Conservation (phyloP, 139 green algal species). For the Pedinophyceae sp. region DNA sequence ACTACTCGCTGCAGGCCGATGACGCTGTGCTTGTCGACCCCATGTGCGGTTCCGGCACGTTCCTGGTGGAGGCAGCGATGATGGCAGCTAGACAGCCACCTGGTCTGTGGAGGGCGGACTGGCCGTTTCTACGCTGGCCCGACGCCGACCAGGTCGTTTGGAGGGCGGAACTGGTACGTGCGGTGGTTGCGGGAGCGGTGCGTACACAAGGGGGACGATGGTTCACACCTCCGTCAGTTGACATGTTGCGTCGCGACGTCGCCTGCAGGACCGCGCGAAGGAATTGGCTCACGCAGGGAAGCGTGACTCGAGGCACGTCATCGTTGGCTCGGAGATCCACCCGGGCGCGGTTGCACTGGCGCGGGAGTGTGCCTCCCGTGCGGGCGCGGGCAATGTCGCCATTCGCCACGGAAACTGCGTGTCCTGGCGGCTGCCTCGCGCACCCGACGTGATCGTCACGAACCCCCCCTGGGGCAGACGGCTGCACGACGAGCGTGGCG, state of each 20-base stretch:
- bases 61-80: slow-evolving; percentile 77
- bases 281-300: neutral
- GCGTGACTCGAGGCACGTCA: slow-evolving; percentile 4
- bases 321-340: slow-evolving; percentile 50
- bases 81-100: slow-evolving; percentile 31
- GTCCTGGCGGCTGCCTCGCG: slow-evolving; percentile 8
- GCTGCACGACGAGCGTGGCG: too few species aligned
- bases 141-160: slow-evolving; percentile 33
- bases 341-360: slow-evolving; percentile 8
- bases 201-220: slow-evolving; percentile 6
- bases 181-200: slow-evolving; percentile 3
- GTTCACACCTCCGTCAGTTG: neutral
- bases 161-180: slow-evolving; percentile 7
- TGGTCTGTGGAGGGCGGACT: slow-evolving; percentile 8
- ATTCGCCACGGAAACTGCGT: too few species aligned
- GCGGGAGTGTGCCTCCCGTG: too few species aligned
- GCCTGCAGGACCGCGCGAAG: neutral
- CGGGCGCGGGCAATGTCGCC: too few species aligned
- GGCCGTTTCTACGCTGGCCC: slow-evolving; percentile 51
- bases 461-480: slow-evolving; percentile 83
- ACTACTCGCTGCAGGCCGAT: neutral
- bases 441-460: slow-evolving; percentile 45
- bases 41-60: slow-evolving; percentile 80
- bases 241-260: too few species aligned
- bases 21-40: slow-evolving; percentile 56